Conservation (phyloP, 2,329 filamentous ascomycete species). For the Volutella citrinella region DNA sequence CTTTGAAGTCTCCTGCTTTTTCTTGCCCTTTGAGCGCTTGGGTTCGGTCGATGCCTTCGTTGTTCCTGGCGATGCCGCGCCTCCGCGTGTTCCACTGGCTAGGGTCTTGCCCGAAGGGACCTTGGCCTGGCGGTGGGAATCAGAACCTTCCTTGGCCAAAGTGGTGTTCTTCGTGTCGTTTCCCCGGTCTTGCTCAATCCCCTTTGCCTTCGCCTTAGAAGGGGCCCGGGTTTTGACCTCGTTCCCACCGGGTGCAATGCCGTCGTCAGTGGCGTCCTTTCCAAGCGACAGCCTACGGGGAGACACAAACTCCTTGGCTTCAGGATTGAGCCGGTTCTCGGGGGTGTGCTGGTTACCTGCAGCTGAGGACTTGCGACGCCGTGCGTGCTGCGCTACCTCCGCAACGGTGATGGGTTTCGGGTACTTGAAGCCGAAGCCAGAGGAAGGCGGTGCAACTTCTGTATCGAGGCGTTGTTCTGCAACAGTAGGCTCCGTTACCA, state of each 20-base stretch:
- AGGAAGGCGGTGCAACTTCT: slow-evolving; percentile 9
- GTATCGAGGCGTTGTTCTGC: slow-evolving; percentile 11
- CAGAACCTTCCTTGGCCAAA: neutral
- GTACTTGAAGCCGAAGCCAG: slow-evolving; percentile 13
- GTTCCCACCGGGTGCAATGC: no score
- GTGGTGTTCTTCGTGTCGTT: neutral
- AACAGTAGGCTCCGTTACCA: slow-evolving; percentile 14
- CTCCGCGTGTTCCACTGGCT: no score
- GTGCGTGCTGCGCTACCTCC: no score
- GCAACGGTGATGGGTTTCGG: neutral
- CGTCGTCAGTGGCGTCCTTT: neutral
- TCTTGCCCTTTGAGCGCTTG: neutral
- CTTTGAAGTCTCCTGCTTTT: neutral
- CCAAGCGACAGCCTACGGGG: slow-evolving; percentile 10
- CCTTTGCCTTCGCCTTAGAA: no score
- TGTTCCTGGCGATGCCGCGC: no score
- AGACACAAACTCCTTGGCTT: slow-evolving; percentile 21
- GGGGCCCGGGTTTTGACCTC: neutral
- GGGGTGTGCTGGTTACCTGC: slow-evolving; percentile 5
- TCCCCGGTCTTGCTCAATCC: no score
- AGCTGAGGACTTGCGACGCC: neutral
- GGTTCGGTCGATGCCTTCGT: no score
- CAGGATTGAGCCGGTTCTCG: slow-evolving; percentile 15
- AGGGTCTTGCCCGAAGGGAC: no score
- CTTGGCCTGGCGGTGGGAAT: neutral